Conservation (phyloP, 441 rosid species). For the Cnidoscolus chayamansa region DNA sequence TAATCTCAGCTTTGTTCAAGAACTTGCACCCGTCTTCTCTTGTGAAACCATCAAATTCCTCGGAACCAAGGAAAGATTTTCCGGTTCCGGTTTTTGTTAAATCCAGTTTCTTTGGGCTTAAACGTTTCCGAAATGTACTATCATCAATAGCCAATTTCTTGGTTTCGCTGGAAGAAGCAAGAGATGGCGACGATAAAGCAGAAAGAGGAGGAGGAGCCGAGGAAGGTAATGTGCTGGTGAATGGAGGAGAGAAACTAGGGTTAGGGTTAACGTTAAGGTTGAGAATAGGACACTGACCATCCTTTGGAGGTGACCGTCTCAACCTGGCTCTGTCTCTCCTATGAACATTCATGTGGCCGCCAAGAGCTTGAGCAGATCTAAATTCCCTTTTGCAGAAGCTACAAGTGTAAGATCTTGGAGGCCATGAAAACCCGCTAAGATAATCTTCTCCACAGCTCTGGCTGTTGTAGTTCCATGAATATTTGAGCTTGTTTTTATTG, state of each 20-base stretch:
- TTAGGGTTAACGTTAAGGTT: constrained; percentile 41
- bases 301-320: constrained; percentile 50
- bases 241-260: constrained; percentile 43
- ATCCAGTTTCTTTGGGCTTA: constrained; percentile 31
- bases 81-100: constrained; percentile 16
- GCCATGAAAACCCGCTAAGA: constrained; percentile 77
- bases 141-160: constrained; percentile 33
- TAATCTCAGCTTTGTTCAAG: constrained; percentile 39
- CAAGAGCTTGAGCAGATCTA: constrained; percentile 95
- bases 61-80: constrained; percentile 21
- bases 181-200: constrained; percentile 38
- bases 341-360: constrained; percentile 96
- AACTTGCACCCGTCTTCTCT: constrained; percentile 36
- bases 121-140: constrained; percentile 24
- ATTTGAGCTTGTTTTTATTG: constrained; percentile 30
- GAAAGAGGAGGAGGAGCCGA: constrained; percentile 35
- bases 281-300: constrained; percentile 38
- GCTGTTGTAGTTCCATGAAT: constrained; percentile 36
- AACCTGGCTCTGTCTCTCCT: constrained; percentile 88
- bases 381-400: constrained; percentile 86
- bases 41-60: constrained; percentile 12
- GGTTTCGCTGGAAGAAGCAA: constrained; percentile 36
- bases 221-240: constrained; percentile 22
- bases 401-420: constrained; percentile 78
- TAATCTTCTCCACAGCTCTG: constrained; percentile 50